Evolutionary conservation across 164 flowering plant genomes (phyloP), one percentile per base, ranked within the genome.

Genomic region (Sedum album): DNA sequence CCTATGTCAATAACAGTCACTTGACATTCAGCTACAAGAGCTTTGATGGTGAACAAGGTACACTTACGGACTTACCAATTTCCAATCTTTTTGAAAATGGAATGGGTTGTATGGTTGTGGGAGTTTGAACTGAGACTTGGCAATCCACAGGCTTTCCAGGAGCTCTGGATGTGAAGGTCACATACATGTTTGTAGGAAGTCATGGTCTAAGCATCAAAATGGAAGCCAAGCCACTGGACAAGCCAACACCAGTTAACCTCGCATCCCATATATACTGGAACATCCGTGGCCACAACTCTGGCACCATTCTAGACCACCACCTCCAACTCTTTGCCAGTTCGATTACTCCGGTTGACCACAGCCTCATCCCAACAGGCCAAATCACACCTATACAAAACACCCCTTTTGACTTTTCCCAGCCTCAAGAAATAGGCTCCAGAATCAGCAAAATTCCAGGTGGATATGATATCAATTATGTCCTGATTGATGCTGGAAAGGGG

Each of bases 361-460:
- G 74, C 1, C 88, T 88, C 66, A 88, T 90, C 69, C 96, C 96
- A 14, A 90, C 90, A 0, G 96, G 96, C 13, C 33, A 81, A 67
- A 66, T 86, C 28, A 20, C 31, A 5, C 14, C 86, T 0, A 82
- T 88, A 1, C 55, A 79, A 55, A 80, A 76, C 38, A 86, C 93
- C 0, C 81, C 91, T 5, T 88, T 76, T 31, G 88, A 90, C 74
- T 76, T 76, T 70, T 75, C 70, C 28, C n/a, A 70, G 46, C 71
- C 74, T 36, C 71, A 23, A 1, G 31, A 51, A 48, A 74, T 79
- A 5, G 79, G 77, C 0, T 33, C 63, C 57, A 66, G 28, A 65
- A 31, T 81, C 38, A 48, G 70, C 36, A 67, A 79, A 35, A 35
- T 81, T 0, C 68, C 77, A 4, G 55, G 48, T 33, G 82, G 82